These are phyloP conservation scores for Verruconis gallopava DNA, from an alignment of 2,329 filamentous ascomycete species.

Conservation along the genomic window DNA sequence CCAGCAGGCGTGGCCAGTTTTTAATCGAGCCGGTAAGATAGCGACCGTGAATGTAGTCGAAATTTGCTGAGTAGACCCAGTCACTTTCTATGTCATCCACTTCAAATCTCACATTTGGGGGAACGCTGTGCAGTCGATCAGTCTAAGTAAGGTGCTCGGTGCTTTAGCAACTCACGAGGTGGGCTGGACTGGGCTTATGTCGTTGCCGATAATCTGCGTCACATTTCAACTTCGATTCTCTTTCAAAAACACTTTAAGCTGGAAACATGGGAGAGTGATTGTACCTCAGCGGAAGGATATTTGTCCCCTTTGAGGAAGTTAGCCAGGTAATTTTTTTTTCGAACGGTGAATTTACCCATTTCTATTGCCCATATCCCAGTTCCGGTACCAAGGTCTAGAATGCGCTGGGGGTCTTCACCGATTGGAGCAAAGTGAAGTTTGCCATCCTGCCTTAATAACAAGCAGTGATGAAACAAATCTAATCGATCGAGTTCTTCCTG, in stretches of 20 bases:
- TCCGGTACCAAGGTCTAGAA: conserved; percentile 10
- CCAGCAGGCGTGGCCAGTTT: conserved; percentile 39
- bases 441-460: conserved; percentile 18
- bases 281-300: conserved; percentile 20
- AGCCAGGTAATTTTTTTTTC: too few relatives aligned
- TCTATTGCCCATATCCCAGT: conserved; percentile 21
- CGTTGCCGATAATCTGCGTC: conserved; percentile 22
- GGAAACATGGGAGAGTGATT: too few relatives aligned
- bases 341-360: too few relatives aligned
- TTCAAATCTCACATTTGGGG: conserved; percentile 48
- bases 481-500: conserved; percentile 26
- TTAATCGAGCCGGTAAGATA: conserved; percentile 39
- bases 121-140: too few relatives aligned
- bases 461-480: conserved; percentile 24
- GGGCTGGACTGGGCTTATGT: conserved; percentile 26
- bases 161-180: too few relatives aligned
- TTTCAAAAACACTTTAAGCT: too few relatives aligned
- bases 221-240: conserved; percentile 7
- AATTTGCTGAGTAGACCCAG: conserved; percentile 37
- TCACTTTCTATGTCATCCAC: conserved; percentile 48
- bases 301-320: too few relatives aligned
- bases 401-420: conserved; percentile 33
- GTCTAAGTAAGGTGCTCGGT: too few relatives aligned
- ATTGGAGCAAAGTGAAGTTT: conserved; percentile 34
- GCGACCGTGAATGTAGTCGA: conserved; percentile 44